Base-by-base conservation (phyloP, 345 rosid species). In the Pistacia integerrima region DNA sequence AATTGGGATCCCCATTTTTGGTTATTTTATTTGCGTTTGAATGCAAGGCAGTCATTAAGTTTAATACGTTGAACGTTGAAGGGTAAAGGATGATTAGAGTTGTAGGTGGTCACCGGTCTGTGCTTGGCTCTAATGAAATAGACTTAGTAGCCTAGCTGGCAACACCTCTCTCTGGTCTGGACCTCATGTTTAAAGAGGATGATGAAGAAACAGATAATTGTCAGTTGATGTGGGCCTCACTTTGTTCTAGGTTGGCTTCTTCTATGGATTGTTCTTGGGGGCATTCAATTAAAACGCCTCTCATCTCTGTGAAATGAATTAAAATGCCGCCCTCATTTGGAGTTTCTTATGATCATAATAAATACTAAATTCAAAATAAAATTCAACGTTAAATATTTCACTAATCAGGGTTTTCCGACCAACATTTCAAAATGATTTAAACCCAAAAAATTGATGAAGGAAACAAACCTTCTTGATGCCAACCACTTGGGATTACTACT, bases 101-200 rank as follows among this genome's bases (percentile, higher is more conserved):
- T 5, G 70, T 16, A 38, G 70, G 49, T 16, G 67, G 56, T 13
- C 46, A 41, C 41, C 54, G 20, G 69, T 9, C 69, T 51, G 14
- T 61, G 58, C 60, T 56, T 13, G 35, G 46, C 46, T 5, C 8
- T 41, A 5, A 41, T 41, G 8, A 5, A 41, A 41, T 41, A 41
- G 46, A 8, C 9, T 41, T 41, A 6, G 41, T 63, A 25, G 70
- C 14, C 38, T 17, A 16, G 52, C 46, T 77, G 16, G 36, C 41
- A 41, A 73, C 33, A 36, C 56, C 80, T 54, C 20, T 57, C 30
- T 20, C 25, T 54, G 38, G 13, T 73, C 5, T 8, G 75, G 46
- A 25, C 48, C 8, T 67, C 72, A 48, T 4, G 82, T 49, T 61
- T 46, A 72, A 72, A 77, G 79, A 41, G 28, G 74, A 59, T 54